Evolutionary conservation across 2,329 filamentous ascomycete species (phyloP), one percentile per base, ranked within the genome.

Genomic region (Lachnellula suecica): DNA sequence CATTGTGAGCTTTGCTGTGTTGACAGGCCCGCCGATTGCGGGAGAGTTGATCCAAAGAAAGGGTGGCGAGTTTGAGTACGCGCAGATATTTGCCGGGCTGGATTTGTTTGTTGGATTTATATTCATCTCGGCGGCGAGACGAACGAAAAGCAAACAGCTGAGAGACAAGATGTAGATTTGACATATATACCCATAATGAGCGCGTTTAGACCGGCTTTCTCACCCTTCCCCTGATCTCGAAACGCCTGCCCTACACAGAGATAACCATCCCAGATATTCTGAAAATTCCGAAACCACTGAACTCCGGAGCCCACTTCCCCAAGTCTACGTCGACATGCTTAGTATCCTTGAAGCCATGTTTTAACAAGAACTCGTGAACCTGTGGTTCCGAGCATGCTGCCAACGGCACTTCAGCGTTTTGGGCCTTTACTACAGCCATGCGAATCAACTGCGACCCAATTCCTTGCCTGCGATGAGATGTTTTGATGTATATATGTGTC

Each of bases 1-100:
- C 20, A 72, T 81, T 49, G 73, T 81, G 17, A 74, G 73, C n/a
- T 72, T 83, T 47, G 77, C 79, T 1, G 74, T 73, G 2, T 63
- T 83, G 46, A 79, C 75, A 3, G 80, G 81, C 0, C 74, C 79
- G 4, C 78, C 80, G 0, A 78, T 82, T 53, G 78, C 74, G 2
- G 80, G 79, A 3, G 75, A 74, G 2, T 63, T 83, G 57, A 71
- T 83, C 20, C 64, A 76, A 53, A 66, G 60, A 10, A 70, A 72
- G 22, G 57, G 68, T 10, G 78, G 78, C 0, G 59, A 67, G 7
- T 82, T 78, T 62, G 52, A 77, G 31, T 76, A 75, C 59, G 75
- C 77, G 15, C 78, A 82, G 66, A 70, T 77, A 51, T 81, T 78
- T 63, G 73, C 77, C 38, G 79, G 73, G 0, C 62, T 66, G 46